phyloP scores from a whole-genome alignment of 2,329 filamentous ascomycete genomes.

The Triangularia setosa region DNA sequence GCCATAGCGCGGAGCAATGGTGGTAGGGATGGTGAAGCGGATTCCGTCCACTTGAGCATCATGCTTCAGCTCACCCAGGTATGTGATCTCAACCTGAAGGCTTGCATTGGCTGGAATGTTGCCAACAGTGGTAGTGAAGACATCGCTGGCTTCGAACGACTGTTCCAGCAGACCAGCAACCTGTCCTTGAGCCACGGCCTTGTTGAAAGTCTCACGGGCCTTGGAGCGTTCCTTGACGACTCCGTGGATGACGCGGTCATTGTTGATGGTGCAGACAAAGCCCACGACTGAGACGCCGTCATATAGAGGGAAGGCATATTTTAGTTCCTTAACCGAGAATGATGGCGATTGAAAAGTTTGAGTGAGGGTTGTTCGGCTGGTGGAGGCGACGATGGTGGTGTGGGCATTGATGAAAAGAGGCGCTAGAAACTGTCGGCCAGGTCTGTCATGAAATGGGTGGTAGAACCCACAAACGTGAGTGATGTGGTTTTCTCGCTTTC shows the following conservation, averaged over 20 bases:
- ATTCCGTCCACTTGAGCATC: conserved; percentile 65
- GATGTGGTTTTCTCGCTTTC: background rate
- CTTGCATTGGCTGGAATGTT: conserved; percentile 59
- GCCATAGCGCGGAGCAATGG: conserved; percentile 65
- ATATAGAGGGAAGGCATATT: conserved; percentile 68
- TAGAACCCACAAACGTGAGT: conserved; percentile 36
- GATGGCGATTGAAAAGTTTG: conserved; percentile 61
- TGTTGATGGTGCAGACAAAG: conserved; percentile 63
- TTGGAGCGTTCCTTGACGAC: conserved; percentile 63
- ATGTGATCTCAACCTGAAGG: conserved; percentile 59
- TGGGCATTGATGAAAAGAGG: conserved; percentile 56
- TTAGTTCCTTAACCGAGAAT: conserved; percentile 47
- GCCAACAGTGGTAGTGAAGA: conserved; percentile 65
- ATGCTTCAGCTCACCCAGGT: conserved; percentile 68
- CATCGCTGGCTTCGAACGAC: conserved; percentile 54
- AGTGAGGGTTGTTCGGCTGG: conserved; percentile 43
- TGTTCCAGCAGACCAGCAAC: conserved; percentile 65
- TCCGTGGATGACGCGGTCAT: conserved; percentile 55
- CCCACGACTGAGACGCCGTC: conserved; percentile 67
- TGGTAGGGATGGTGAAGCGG: conserved; percentile 64
- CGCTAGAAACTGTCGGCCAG: conserved; percentile 48
- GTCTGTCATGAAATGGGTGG: conserved; percentile 22
- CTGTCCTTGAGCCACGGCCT: conserved; percentile 55
- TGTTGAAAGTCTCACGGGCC: conserved; percentile 56
- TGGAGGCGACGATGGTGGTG: conserved; percentile 50